Percentiles rank a stretch among this genome's conserved stretches.
phyloP scores from a whole-genome alignment of 805 yeast species.

The Cyberlindnera subsufficiens region DNA sequence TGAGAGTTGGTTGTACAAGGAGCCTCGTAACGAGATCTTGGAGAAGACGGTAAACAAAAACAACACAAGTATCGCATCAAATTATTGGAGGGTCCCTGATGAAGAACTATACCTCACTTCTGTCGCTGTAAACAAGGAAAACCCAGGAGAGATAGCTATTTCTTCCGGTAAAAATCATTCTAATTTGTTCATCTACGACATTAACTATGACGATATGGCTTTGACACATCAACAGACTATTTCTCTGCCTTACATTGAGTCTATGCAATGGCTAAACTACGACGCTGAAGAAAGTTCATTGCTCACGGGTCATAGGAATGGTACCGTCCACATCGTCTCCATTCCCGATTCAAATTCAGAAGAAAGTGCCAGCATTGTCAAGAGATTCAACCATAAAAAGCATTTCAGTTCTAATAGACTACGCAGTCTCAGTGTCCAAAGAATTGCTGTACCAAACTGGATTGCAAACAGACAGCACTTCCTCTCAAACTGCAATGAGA shows the following conservation, averaged over 20 bases:
- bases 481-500: slow-evolving; percentile 59
- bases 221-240: slow-evolving; percentile 57
- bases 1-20: slow-evolving; percentile 19
- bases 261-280: slow-evolving; percentile 47
- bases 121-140: slow-evolving; percentile 27
- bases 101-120: slow-evolving; percentile 39
- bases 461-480: slow-evolving; percentile 27
- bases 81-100: slow-evolving; percentile 25
- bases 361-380: slow-evolving; percentile 65
- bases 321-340: slow-evolving; percentile 65
- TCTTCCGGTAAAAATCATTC: slow-evolving; percentile 40
- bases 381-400: slow-evolving; percentile 72
- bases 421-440: slow-evolving; percentile 13
- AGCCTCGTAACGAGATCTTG: slow-evolving; percentile 28
- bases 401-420: slow-evolving; percentile 37
- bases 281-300: slow-evolving; percentile 33
- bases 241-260: slow-evolving; percentile 47
- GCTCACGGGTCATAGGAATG: slow-evolving; percentile 73
- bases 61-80: slow-evolving; percentile 27
- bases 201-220: slow-evolving; percentile 33
- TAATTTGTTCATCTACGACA: slow-evolving; percentile 47
- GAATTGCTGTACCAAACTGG: slow-evolving; percentile 17
- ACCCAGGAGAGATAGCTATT: slow-evolving; percentile 38
- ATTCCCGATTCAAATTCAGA: slow-evolving; percentile 49
- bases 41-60: slow-evolving; percentile 37